phyloP scores from a whole-genome alignment of 176 grass and related monocot species.

The Oryza coarctata region DNA sequence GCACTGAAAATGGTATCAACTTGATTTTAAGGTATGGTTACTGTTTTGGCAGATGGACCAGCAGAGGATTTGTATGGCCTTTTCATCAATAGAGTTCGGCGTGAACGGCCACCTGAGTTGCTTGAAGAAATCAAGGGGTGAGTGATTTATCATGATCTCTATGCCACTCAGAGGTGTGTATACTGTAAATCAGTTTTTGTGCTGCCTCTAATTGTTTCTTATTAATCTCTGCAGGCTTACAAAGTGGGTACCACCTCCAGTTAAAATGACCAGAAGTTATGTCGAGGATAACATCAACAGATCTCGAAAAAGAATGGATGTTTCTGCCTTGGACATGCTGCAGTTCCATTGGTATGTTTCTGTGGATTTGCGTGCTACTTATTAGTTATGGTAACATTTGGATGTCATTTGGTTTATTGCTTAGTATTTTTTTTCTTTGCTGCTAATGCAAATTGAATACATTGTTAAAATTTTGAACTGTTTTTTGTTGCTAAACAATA shows the following conservation, averaged over 20 bases:
- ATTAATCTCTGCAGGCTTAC: constrained; percentile 47
- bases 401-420: neutral
- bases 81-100: constrained; percentile 78
- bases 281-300: constrained; percentile 79
- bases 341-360: constrained; percentile 84
- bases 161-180: neutral
- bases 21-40: neutral
- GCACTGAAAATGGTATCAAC: neutral
- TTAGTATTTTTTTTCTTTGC: neutral
- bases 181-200: neutral
- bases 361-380: neutral
- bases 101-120: constrained; percentile 73
- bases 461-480: neutral
- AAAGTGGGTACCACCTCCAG: constrained; percentile 87
- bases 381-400: constrained; percentile 1
- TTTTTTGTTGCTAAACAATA: neutral
- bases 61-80: constrained; percentile 94
- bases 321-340: constrained; percentile 82
- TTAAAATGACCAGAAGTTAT: constrained; percentile 84
- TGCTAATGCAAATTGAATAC: neutral
- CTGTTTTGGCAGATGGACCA: constrained; percentile 60
- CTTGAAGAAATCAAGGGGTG: constrained; percentile 79
- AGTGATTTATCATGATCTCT: neutral
- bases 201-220: neutral
- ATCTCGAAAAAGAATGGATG: constrained; percentile 88